phyloP scores from a whole-genome alignment of 768 basidiomycete species.

The Lentinula aciculospora region DNA sequence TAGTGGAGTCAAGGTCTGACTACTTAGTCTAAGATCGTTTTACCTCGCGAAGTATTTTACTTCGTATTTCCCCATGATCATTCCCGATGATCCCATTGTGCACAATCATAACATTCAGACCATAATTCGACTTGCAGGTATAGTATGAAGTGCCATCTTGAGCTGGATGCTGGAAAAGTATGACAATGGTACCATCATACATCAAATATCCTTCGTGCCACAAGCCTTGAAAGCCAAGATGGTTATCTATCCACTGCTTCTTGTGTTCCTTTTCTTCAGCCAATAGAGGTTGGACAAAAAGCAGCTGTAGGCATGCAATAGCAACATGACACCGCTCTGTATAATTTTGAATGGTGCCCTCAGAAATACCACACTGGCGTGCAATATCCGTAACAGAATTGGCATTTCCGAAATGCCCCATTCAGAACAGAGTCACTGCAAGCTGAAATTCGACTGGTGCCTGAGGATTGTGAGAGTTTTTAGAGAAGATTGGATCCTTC shows the following conservation, averaged over 20 bases:
- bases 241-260: constrained; percentile 28
- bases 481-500: constrained; percentile 16
- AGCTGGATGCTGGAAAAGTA: constrained; percentile 14
- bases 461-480: constrained; percentile 17
- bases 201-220: constrained; percentile 31
- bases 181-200: constrained; percentile 22
- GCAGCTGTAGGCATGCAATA: constrained; percentile 23
- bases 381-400: constrained; percentile 12
- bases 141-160: constrained; percentile 29
- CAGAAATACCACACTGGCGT: constrained; percentile 18
- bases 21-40: too few relatives aligned
- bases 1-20: too few relatives aligned
- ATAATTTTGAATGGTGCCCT: constrained; percentile 23
- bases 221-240: constrained; percentile 17
- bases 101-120: constrained; percentile 28
- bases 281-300: constrained; percentile 21
- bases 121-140: constrained; percentile 29
- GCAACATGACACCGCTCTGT: constrained; percentile 13
- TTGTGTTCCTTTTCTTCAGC: constrained; percentile 27
- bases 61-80: too few relatives aligned
- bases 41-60: too few relatives aligned
- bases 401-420: constrained; percentile 17
- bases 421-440: constrained; percentile 16
- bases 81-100: constrained; percentile 29
- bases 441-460: constrained; percentile 16